Conservation (phyloP, 1,139 yeast species). For the Debaryomyces sp. region DNA sequence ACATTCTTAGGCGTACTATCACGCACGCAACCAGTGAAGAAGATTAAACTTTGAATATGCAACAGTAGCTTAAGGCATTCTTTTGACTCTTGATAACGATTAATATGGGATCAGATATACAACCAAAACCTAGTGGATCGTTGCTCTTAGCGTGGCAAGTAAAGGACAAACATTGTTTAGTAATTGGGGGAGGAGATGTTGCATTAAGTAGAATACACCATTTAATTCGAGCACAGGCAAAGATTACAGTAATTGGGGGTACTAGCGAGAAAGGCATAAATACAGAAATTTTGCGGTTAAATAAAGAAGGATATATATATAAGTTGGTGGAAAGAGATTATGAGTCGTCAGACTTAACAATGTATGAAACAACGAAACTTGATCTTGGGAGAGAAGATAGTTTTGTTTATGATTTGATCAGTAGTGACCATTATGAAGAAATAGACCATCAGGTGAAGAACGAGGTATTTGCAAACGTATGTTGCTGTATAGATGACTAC, state of each 20-base stretch:
- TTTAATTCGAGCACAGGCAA: slow-evolving; percentile 69
- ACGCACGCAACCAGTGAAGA: not conserved
- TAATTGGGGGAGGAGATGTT: slow-evolving; percentile 83
- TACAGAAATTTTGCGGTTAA: slow-evolving; percentile 42
- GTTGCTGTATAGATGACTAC: slow-evolving; percentile 79
- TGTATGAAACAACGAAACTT: slow-evolving; percentile 42
- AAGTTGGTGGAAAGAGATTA: slow-evolving; percentile 46
- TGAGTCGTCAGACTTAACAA: slow-evolving; percentile 44
- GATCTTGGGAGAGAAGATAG: not conserved
- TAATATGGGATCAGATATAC: not conserved
- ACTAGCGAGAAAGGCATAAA: slow-evolving; percentile 34
- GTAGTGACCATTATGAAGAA: slow-evolving; percentile 28
- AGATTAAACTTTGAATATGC: not conserved
- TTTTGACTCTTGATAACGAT: not conserved
- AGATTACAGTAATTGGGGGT: slow-evolving; percentile 68
- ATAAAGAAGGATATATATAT: slow-evolving; percentile 45
- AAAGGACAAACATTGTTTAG: slow-evolving; percentile 62
- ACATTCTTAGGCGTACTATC: not conserved
- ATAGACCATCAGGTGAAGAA: slow-evolving; percentile 37
- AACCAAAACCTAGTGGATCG: slow-evolving; percentile 45
- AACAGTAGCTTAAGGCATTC: not conserved
- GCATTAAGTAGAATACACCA: slow-evolving; percentile 73
- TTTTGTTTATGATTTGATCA: slow-evolving; percentile 23
- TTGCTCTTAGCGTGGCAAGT: slow-evolving; percentile 76
- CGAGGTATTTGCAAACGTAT: slow-evolving; percentile 61